Conservation (phyloP, 108 stramenopile genomes). For the Cylindrotheca closterium region DNA sequence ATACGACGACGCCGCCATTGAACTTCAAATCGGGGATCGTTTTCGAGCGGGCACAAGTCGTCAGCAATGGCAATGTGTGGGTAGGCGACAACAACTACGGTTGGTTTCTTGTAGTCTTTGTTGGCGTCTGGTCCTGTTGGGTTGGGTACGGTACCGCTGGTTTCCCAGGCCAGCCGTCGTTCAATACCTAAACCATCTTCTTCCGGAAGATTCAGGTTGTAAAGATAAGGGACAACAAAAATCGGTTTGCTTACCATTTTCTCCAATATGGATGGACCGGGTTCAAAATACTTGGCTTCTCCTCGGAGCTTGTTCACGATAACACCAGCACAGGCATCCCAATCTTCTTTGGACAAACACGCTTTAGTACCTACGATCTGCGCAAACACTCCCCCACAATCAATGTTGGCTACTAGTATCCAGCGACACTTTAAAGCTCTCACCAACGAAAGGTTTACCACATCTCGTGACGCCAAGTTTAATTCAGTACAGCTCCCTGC, state of each 20-base stretch:
- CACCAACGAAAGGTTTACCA: slow-evolving; percentile 44
- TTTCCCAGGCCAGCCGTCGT: slow-evolving; percentile 24
- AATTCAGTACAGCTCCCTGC: slow-evolving; percentile 43
- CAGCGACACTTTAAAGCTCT: slow-evolving; percentile 36
- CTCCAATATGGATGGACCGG: slow-evolving; percentile 33
- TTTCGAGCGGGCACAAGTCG: slow-evolving; percentile 33
- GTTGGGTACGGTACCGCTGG: neutral
- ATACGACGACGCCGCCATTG: slow-evolving; percentile 30
- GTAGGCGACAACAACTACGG: slow-evolving; percentile 36
- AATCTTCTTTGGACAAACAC: slow-evolving; percentile 38
- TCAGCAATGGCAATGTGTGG: slow-evolving; percentile 36
- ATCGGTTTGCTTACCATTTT: slow-evolving; percentile 40
- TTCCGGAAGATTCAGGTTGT: slow-evolving; percentile 21
- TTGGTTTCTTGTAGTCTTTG: slow-evolving; percentile 13
- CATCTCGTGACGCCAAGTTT: slow-evolving; percentile 42
- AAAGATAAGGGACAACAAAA: slow-evolving; percentile 31
- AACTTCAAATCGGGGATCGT: slow-evolving; percentile 22
- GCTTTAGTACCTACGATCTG: slow-evolving; percentile 43
- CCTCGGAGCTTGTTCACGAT: slow-evolving; percentile 41
- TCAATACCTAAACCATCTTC: slow-evolving; percentile 35
- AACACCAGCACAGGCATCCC: slow-evolving; percentile 35
- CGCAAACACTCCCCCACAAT: slow-evolving; percentile 45
- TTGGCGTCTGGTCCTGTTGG: neutral
- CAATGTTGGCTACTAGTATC: slow-evolving; percentile 44
- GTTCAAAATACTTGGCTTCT: slow-evolving; percentile 25